Conservation (phyloP, 2,329 filamentous ascomycete species). For the Magnaporthales sp. region DNA sequence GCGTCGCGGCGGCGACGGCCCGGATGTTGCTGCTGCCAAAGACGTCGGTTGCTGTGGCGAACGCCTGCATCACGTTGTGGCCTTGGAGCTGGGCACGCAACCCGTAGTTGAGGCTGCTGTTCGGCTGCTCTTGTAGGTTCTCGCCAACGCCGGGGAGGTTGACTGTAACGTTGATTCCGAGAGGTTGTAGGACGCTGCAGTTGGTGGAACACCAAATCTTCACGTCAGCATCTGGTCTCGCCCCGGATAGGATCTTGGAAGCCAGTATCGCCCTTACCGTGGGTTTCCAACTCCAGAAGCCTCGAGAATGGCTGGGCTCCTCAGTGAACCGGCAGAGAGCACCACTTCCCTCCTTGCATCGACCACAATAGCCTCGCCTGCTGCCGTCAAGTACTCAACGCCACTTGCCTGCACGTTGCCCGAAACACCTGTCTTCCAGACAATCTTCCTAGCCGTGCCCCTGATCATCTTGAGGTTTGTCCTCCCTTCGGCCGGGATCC, state of each 20-base stretch:
- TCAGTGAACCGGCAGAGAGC: constrained; percentile 37
- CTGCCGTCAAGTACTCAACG: constrained; percentile 25
- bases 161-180: constrained; percentile 33
- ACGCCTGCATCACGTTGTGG: constrained; percentile 20
- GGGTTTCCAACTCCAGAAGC: constrained; percentile 41
- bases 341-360: constrained; percentile 37
- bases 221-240: not conserved
- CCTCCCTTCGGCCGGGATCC: constrained; percentile 26
- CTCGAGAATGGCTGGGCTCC: constrained; percentile 43
- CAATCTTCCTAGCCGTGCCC: constrained; percentile 24
- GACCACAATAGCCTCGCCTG: constrained; percentile 24
- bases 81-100: constrained; percentile 11
- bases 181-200: constrained; percentile 38
- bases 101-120: constrained; percentile 22
- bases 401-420: constrained; percentile 14
- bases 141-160: constrained; percentile 42
- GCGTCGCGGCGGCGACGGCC: constrained; percentile 16
- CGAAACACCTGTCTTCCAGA: constrained; percentile 15
- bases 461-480: constrained; percentile 29
- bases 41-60: constrained; percentile 23
- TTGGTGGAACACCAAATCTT: constrained; percentile 15
- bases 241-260: not conserved
- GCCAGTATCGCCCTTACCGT: constrained; percentile 3
- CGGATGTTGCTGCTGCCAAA: constrained; percentile 18
- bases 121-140: constrained; percentile 40